Evolutionary conservation across 2,329 filamentous ascomycete genomes (phyloP), one percentile per base, ranked within the genome.

Genomic region (Aspergillus japonicus): DNA sequence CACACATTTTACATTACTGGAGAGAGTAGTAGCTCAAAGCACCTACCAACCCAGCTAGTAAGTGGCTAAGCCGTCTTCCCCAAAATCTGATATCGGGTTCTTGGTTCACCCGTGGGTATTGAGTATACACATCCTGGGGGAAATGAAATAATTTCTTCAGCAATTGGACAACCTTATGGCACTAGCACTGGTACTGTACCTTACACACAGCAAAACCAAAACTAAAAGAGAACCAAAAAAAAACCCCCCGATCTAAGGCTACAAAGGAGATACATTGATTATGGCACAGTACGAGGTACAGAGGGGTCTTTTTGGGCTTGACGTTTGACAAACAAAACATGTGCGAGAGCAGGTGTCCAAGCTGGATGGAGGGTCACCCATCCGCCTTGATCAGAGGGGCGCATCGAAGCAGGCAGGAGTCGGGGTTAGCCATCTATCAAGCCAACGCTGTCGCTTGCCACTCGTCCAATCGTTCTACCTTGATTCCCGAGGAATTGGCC

Each of bases 201-300:
- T 29, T 12, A 50, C 19, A 11, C 31, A 19, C 12, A 23, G 2
- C 12, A 42, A 14, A 42, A 14, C 23, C n/a, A 16, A 24, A 19
- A 50, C 8, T 5, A 52, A 8, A 5, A 58, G 29, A 47, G 47
- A 56, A 62, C 61, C 60, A 33, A 58, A 66, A 60, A 44, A 60
- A 66, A 62, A 63, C 66, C 63, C 63, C 64, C 67, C 65, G 62
- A 62, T 70, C 70, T 74, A 73, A 71, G 68, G 66, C 72, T 73
- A 77, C 74, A 77, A 77, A 76, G 66, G 72, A 76, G 68, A 77
- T 75, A 72, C 62, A 75, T 75, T 72, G 74, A 73, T 74, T 76
- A 77, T 77, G 69, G 74, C 75, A 77, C 74, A 76, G 73, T 76
- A 77, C 73, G 69, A 69, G 66, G 71, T 77, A 77, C 73, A 77